Base-by-base conservation (phyloP, 2,329 filamentous ascomycete genomes). In the Scedosporium boydii region DNA sequence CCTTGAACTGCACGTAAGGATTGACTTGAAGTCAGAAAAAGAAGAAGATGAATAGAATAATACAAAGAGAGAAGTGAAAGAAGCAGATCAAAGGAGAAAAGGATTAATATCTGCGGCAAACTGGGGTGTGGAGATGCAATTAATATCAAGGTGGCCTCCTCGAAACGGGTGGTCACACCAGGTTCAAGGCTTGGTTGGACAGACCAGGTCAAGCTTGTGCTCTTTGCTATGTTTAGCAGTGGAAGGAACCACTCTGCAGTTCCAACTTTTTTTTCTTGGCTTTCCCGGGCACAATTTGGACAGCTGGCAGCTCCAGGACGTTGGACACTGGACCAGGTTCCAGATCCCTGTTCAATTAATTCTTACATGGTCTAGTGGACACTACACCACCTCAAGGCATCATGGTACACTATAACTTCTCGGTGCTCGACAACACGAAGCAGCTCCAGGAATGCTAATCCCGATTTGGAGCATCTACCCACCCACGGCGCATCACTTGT, bases 31-130 rank as follows among this genome's bases (percentile, higher is more conserved):
- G 59, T 59, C 61, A 65, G 62, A 59, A 60, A 62, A 62, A 63
- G 64, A 66, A 66, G 58, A 58, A 68, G 65, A 29, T 62, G 58
- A 59, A 63, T 58, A 58, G 59, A 53, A 58, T 48, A 64, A 67
- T 62, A 57, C 56, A 65, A 63, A 51, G 61, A 62, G 64, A 58
- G 62, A 64, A 59, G 67, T 48, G 63, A 63, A 63, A 56, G 67
- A 67, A 66, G 63, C 65, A 65, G 67, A 67, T 27, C 44, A 58
- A 59, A 44, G 34, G 29, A 56, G 61, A 61, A 63, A 59, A 60
- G 14, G 64, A 65, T 27, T 38, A n/a, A 38, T 59, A 42, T 21
- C 21, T 46, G 26, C 14, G 38, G 9, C 18, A 18, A 42, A 41
- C 48, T 5, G n/a, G 58, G 51, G 26, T 59, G n/a, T 14, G 26